phyloP scores from a whole-genome alignment of 352 stramenopile genomes.

The Halophytophthora polymorphica region DNA sequence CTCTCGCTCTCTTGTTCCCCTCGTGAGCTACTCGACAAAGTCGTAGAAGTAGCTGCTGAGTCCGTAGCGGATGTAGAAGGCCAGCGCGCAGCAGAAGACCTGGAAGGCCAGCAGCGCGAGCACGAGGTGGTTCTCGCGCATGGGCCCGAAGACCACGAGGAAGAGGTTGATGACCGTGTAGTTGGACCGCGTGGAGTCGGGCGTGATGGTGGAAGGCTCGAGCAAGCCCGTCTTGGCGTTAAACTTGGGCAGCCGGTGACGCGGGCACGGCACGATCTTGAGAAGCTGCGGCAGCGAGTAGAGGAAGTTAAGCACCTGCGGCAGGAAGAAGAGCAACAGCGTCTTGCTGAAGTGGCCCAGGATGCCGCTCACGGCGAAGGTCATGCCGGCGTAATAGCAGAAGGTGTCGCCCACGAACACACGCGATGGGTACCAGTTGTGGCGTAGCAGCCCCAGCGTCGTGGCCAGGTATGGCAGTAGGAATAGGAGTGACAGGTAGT shows the following conservation, averaged over 20 bases:
- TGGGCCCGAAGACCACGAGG: conserved; percentile 80
- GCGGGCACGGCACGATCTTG: conserved; percentile 96
- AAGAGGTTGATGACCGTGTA: conserved; percentile 89
- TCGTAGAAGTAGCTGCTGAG: conserved; percentile 88
- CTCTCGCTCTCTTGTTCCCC: too few species aligned
- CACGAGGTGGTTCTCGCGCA: conserved; percentile 75
- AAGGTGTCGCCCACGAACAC: conserved; percentile 99
- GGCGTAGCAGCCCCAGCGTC: conserved; percentile 92
- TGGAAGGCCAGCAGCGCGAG: conserved; percentile 74
- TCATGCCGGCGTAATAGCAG: conserved; percentile 99
- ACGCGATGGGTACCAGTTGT: conserved; percentile 97
- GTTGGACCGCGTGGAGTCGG: conserved; percentile 78
- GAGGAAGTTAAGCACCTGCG: conserved; percentile 99
- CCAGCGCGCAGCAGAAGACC: conserved; percentile 59
- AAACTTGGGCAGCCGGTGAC: conserved; percentile 96
- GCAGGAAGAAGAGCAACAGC: conserved; percentile 97
- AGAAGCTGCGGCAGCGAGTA: conserved; percentile 98
- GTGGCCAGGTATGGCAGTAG: conserved; percentile 95
- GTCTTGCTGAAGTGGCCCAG: conserved; percentile 98
- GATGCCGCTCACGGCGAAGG: conserved; percentile 95
- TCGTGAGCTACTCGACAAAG: conserved; percentile 71
- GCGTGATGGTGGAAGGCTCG: conserved; percentile 91
- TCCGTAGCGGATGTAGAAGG: conserved; percentile 84
- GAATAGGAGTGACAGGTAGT: conserved; percentile 96
- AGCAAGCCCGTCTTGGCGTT: conserved; percentile 91